Evolutionary conservation across 2,329 filamentous ascomycete species (phyloP).

Genomic region (Sporothrix brunneoviolacea): DNA sequence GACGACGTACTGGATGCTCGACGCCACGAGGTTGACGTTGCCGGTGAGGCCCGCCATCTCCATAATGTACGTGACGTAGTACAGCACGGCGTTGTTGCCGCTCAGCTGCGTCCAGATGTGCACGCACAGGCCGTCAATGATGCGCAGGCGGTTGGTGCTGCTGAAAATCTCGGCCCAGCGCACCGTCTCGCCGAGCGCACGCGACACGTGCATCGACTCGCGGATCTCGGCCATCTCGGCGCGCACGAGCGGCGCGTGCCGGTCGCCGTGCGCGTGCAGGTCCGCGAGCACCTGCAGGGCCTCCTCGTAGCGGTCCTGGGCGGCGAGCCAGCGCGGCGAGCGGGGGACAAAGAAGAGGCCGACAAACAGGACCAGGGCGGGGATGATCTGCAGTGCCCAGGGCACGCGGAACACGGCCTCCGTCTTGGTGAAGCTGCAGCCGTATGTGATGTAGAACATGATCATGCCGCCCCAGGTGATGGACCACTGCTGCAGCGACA

Average conservation of each 20-base stretch:
- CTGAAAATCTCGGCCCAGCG: no score
- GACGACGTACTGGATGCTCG: slow-evolving; percentile 3
- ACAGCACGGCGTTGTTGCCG: background rate
- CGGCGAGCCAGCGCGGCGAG: slow-evolving; percentile 7
- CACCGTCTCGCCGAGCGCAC: background rate
- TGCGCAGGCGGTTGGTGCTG: no score
- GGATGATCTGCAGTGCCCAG: slow-evolving; percentile 1
- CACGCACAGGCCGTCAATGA: no score
- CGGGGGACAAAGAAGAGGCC: slow-evolving; percentile 7
- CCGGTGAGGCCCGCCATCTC: slow-evolving; percentile 1
- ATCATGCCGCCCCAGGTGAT: no score
- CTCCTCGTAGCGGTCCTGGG: slow-evolving; percentile 7
- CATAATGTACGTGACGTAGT: background rate
- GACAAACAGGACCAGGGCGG: slow-evolving; percentile 2
- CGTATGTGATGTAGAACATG: no score
- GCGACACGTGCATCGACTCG: background rate
- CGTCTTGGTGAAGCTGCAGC: no score
- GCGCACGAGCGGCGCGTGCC: background rate
- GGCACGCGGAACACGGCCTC: slow-evolving; percentile 2
- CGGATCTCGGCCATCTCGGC: background rate
- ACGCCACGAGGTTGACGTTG: background rate
- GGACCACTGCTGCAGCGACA: no score
- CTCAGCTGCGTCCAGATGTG: no score
- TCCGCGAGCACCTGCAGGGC: background rate
- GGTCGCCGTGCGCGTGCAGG: slow-evolving; percentile 6